phyloP scores from a whole-genome alignment of 1,284 basidiomycete species.

The Sporisorium exsertum region DNA sequence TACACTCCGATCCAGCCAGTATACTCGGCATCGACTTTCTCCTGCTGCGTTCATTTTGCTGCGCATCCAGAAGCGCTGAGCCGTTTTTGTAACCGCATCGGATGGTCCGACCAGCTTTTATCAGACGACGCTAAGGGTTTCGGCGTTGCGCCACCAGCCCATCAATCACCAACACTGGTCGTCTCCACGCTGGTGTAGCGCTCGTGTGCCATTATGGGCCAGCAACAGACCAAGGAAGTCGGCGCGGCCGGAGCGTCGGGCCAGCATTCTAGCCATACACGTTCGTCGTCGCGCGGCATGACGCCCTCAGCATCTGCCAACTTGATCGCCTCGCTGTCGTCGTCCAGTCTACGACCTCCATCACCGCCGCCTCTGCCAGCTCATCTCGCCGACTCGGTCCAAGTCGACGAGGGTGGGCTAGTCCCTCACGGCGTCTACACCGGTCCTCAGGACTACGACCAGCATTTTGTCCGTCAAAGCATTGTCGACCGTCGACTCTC shows the following conservation, averaged over 20 bases:
- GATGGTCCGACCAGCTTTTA: not conserved
- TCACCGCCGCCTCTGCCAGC: conserved; percentile 42
- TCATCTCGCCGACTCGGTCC: conserved; percentile 46
- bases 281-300: conserved; percentile 37
- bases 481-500: conserved; percentile 89
- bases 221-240: conserved; percentile 52
- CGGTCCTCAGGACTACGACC: conserved; percentile 84
- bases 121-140: not conserved
- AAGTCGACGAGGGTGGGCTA: conserved; percentile 77
- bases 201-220: conserved; percentile 31
- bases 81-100: not conserved
- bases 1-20: not conserved
- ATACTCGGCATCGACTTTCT: not conserved
- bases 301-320: conserved; percentile 32
- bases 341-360: conserved; percentile 32
- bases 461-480: conserved; percentile 83
- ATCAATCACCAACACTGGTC: not conserved
- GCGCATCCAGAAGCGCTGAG: not conserved
- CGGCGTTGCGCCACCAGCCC: not conserved
- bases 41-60: not conserved
- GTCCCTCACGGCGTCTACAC: conserved; percentile 89
- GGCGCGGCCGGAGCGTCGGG: conserved; percentile 28
- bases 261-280: conserved; percentile 18
- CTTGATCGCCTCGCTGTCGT: conserved; percentile 31
- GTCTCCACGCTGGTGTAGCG: not conserved